A percentile compares a stretch with the other conserved stretches of the same genome.
Evolutionary conservation across 352 stramenopile species (phyloP).

Genomic region (Thraustochytrium sp.): DNA sequence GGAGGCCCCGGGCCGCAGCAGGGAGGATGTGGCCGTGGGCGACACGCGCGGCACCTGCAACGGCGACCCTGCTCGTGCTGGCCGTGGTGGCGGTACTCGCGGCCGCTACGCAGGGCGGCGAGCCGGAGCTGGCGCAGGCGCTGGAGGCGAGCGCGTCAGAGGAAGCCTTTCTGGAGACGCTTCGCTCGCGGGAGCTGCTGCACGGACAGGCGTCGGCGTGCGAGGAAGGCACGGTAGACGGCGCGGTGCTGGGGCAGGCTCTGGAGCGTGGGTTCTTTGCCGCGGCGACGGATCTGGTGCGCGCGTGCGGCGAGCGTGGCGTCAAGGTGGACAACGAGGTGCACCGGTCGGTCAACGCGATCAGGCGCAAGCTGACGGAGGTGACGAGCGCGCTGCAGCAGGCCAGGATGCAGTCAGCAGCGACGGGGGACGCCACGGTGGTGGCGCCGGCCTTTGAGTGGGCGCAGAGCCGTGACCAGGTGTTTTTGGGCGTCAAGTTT

Average conservation of each 20-base stretch:
- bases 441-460: slow-evolving; percentile 52
- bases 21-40: too few species aligned
- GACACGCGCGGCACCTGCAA: too few species aligned
- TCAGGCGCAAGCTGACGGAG: neutral
- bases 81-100: neutral
- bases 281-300: neutral
- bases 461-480: slow-evolving; percentile 49
- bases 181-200: neutral
- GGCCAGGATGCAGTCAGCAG: neutral
- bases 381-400: neutral
- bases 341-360: neutral
- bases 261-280: neutral
- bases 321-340: slow-evolving; percentile 6
- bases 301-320: neutral
- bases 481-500: slow-evolving; percentile 54
- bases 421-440: neutral
- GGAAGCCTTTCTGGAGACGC: neutral
- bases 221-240: neutral
- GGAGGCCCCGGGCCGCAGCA: too few species aligned
- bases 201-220: neutral
- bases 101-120: neutral
- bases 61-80: neutral
- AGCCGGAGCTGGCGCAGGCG: neutral
- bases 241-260: neutral
- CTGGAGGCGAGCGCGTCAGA: neutral